Base-by-base conservation (phyloP, 371 early-diverging fungal genomes). In the Mucor sp. region DNA sequence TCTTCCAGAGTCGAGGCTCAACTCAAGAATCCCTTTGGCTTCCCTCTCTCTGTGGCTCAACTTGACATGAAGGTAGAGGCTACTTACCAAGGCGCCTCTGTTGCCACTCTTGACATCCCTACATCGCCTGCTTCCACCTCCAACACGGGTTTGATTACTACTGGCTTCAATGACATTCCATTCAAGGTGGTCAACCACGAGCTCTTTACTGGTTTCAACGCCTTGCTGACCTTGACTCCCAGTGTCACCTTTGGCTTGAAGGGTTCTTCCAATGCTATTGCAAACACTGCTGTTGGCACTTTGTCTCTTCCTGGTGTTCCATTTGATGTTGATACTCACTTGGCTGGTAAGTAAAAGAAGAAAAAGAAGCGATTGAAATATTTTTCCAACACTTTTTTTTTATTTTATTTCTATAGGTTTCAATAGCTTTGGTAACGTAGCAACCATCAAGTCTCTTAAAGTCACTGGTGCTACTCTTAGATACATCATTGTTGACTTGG, bases 21-120 rank as follows among this genome's bases (percentile, higher is more conserved):
- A 64, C 77, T 82, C 62, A 73, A 86, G 68, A 83, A 73, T 67
- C 87, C 89, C 3, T 87, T 87, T 33, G 78, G 85, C 11, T 86
- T 87, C 87, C 85, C 87, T 60, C 72, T 89, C 44, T 76, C 65
- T 65, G 83, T 89, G 44, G 60, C 65, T 15, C 71, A 78, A 32
- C 69, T 87, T 28, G 73, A 81, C 64, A 82, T 86, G 80, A 60
- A 80, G 23, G 82, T 84, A 48, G 62, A 48, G 19, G 77, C 77
- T 28, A 72, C 62, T 23, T 72, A 65, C 28, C 47, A 60, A 6
- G 82, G 82, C 27, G 65, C 62, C 44, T 61, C 63, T 35, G 74
- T 86, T 14, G 89, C 87, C 47, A 60, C 53, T 28, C 70, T 88
- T 60, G 72, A 76, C 63, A 69, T 87, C 23, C 89, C 89, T 53